Percentiles rank a stretch among this genome's conserved stretches.
phyloP scores from a whole-genome alignment of 1,284 basidiomycete species.

The Coniferiporia sulphurascens region DNA sequence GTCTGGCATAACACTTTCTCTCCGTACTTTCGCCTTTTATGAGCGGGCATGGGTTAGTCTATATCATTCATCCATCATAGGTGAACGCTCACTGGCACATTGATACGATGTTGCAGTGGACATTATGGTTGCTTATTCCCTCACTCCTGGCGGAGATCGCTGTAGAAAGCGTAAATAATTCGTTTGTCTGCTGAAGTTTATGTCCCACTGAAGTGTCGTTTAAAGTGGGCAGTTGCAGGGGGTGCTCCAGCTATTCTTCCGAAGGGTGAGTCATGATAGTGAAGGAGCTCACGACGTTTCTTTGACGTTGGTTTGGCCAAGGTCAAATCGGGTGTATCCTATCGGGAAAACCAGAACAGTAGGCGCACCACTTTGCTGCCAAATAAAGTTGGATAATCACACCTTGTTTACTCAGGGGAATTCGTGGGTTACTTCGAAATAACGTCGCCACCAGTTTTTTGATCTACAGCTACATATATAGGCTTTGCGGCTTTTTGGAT shows the following conservation, averaged over 20 bases:
- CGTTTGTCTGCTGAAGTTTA: background rate
- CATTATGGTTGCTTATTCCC: slow-evolving; percentile 11
- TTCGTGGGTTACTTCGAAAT: no score
- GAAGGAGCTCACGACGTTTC: background rate
- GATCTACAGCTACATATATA: no score
- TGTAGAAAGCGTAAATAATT: slow-evolving; percentile 11
- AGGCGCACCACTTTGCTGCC: background rate
- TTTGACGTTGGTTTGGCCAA: background rate
- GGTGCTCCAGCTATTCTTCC: background rate
- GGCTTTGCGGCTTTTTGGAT: no score
- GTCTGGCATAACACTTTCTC: slow-evolving; percentile 15
- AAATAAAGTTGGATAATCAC: background rate
- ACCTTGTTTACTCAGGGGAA: no score
- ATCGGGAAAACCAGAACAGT: background rate
- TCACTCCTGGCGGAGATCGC: slow-evolving; percentile 11
- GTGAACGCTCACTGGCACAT: background rate
- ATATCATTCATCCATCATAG: background rate
- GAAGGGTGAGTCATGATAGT: background rate
- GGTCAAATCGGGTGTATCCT: background rate
- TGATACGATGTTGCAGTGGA: slow-evolving; percentile 12
- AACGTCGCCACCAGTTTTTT: no score
- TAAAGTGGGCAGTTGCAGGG: slow-evolving; percentile 5
- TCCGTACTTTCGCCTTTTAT: slow-evolving; percentile 15
- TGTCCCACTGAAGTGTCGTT: background rate
- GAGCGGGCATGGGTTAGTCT: slow-evolving; percentile 6